Conservation (phyloP, 257 asterid genomes). For the Lycium barbarum region DNA sequence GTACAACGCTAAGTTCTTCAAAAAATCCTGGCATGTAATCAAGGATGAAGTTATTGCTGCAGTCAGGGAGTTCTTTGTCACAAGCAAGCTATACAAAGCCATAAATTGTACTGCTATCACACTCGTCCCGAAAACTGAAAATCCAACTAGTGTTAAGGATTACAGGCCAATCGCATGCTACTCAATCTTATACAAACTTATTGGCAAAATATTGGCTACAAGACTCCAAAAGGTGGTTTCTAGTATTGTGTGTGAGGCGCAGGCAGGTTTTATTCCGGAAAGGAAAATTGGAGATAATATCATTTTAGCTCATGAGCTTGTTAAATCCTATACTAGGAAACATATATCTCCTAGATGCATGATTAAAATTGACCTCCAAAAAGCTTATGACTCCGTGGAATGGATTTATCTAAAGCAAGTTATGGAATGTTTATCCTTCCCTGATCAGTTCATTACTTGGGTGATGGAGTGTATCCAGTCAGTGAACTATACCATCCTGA, state of each 20-base stretch:
- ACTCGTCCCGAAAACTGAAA: neutral
- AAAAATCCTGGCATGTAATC: neutral
- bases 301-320: neutral
- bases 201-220: too few relatives aligned
- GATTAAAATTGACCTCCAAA: too few relatives aligned
- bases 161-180: too few relatives aligned
- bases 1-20: neutral
- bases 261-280: neutral
- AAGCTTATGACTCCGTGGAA: neutral
- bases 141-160: too few relatives aligned
- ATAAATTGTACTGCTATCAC: neutral
- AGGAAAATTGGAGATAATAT: neutral
- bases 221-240: too few relatives aligned
- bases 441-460: neutral
- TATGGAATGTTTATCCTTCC: neutral
- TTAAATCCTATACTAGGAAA: neutral
- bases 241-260: too few relatives aligned
- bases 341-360: neutral
- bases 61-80: neutral
- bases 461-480: neutral
- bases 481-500: too few relatives aligned
- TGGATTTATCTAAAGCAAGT: neutral
- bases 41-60: accelerated
- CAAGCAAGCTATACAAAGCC: accelerated
- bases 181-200: too few relatives aligned